These are phyloP conservation scores for Pycnococcus provasolii DNA, from an alignment of 139 green algal species.

Conservation along the genomic window DNA sequence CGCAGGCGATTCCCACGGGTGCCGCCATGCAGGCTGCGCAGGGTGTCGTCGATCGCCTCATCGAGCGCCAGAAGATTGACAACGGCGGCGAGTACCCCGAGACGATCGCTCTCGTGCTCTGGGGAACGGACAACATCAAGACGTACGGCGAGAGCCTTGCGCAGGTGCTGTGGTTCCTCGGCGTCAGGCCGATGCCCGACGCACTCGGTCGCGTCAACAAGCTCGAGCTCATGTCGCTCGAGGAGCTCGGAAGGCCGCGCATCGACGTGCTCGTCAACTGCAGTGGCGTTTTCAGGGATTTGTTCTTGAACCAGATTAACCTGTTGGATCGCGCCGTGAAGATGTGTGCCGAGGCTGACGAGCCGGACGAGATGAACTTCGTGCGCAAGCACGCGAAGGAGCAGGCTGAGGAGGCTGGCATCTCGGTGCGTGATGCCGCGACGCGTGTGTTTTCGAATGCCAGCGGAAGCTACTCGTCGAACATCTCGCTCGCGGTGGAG, in stretches of 20 bases:
- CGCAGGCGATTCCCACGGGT: constrained; percentile 55
- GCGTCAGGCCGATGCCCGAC: constrained; percentile 81
- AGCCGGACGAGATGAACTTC: constrained; percentile 98
- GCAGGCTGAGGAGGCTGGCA: constrained; percentile 78
- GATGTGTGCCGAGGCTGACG: constrained; percentile 92
- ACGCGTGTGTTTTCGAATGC: constrained; percentile 95
- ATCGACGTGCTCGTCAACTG: constrained; percentile 99
- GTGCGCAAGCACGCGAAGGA: constrained; percentile 95
- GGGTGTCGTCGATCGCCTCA: constrained; percentile 81
- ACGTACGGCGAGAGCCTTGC: constrained; percentile 96
- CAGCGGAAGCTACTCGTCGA: constrained; percentile 88
- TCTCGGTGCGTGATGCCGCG: constrained; percentile 75
- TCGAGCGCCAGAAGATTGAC: constrained; percentile 77
- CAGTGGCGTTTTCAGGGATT: constrained; percentile 96
- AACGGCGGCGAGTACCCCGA: constrained; percentile 89
- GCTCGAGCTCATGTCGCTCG: constrained; percentile 93
- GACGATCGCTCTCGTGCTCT: constrained; percentile 94
- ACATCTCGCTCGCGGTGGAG: constrained; percentile 98
- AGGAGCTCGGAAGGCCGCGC: constrained; percentile 88
- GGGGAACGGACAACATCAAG: constrained; percentile 99
- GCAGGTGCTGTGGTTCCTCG: constrained; percentile 90
- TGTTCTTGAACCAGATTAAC: constrained; percentile 99
- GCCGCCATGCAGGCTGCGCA: constrained; percentile 71
- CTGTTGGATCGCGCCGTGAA: constrained; percentile 94
- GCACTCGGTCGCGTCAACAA: constrained; percentile 97